Base-by-base conservation (phyloP, 2,329 filamentous ascomycete species). In the Teratosphaeria gauchensis region DNA sequence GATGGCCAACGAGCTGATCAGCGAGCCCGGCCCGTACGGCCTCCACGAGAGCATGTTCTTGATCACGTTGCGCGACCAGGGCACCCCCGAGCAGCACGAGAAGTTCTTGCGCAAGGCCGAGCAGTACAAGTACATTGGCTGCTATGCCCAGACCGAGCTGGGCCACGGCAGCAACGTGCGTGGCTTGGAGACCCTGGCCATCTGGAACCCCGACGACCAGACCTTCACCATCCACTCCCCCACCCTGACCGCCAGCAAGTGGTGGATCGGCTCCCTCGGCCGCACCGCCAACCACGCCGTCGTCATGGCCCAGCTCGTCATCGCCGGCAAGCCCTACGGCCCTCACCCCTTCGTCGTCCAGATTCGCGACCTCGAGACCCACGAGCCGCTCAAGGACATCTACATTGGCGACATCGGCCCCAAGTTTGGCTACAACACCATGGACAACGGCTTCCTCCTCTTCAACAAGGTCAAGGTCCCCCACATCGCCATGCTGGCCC, bases 181-280 rank as follows among this genome's bases (percentile, higher is more conserved):
- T 60, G 87, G 87, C 12, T 77, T 89, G 12, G 85, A 89, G 73
- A 89, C 86, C 0, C 87, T 83, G 0, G 87, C 87, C 1, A 89
- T 84, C 0, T 91, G 87, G 87, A 86, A 89, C 67, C 76, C 82
- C 0, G 77, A 84, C 4, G 85, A 89, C 72, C 87, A 89, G 78
- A 89, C 84, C 2, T 91, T 92, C 67, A 85, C 79, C 14, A 78
- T 92, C 38, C 84, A 91, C 73, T 89, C 86, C 0, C 88, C 88
- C 9, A 79, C 84, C 61, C 77, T 91, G 58, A 91, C 88, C 1
- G 82, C 88, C 0, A 87, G 86, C 35, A 92, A 92, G 70, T 92
- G 88, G 88, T 92, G 89, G 89, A 90, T 90, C 65, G 89, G 89
- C 1, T 88, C 87, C 11, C 79, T 92, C 3, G 89, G 88, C 56